These are phyloP conservation scores for Chalciporus chontae DNA, from an alignment of 768 basidiomycete genomes.

Conservation along the genomic window DNA sequence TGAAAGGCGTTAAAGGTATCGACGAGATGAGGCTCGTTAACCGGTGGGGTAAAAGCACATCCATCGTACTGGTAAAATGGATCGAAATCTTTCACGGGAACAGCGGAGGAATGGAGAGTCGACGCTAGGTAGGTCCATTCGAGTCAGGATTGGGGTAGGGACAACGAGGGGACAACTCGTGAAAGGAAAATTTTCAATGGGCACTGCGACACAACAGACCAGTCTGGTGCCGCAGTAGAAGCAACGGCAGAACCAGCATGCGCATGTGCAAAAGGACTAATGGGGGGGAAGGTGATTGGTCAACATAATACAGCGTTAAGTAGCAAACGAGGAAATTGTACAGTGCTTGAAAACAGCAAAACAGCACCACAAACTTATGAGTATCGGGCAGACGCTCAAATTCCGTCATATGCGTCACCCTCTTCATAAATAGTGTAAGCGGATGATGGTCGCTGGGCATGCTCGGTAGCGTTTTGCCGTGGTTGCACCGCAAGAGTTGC, in stretches of 20 bases:
- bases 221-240: constrained; percentile 20
- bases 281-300: constrained; percentile 1
- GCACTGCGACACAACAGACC: constrained; percentile 23
- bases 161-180: constrained; percentile 10
- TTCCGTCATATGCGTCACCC: constrained; percentile 68
- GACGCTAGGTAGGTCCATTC: constrained; percentile 1
- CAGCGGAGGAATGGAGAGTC: neutral
- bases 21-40: constrained; percentile 37
- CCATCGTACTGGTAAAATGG: constrained; percentile 5
- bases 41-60: constrained; percentile 27
- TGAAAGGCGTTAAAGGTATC: constrained; percentile 22
- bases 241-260: constrained; percentile 25
- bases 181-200: neutral
- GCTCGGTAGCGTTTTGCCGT: constrained; percentile 5
- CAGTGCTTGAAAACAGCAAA: constrained; percentile 12
- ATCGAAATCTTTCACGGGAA: constrained; percentile 17
- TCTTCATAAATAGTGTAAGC: constrained; percentile 53
- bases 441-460: constrained; percentile 44
- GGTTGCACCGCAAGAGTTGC: constrained; percentile 11
- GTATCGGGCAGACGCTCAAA: constrained; percentile 35
- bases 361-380: constrained; percentile 11
- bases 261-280: constrained; percentile 5
- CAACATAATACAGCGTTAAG: constrained; percentile 26
- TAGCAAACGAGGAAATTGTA: constrained; percentile 17
- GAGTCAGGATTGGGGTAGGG: constrained; percentile 4